Base-by-base conservation (phyloP, 176 grass and related monocot species). In the Puya raimondii region DNA sequence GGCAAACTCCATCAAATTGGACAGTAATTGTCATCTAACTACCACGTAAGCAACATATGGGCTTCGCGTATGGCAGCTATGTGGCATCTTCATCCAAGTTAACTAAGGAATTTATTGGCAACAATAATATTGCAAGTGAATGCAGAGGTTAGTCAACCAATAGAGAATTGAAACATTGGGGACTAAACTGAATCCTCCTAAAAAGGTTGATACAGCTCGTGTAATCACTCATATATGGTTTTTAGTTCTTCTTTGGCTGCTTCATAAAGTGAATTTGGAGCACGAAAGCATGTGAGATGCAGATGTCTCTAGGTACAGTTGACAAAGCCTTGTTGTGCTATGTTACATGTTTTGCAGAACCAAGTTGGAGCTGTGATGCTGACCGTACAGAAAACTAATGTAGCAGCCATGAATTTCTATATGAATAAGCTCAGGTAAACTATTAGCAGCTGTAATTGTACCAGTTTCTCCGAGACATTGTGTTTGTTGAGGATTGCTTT, bases 341-440 rank as follows among this genome's bases (percentile, higher is more conserved):
- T 73, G 23, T 64, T 64, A 9, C 71, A n/a, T 15, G 63, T 77
- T 71, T 49, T 76, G 64, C 67, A 97, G 94, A 86, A 77, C 58
- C 75, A 88, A 69, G 88, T 92, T 84, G 82, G 82, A 68, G 86
- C 80, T 64, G 84, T 97, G 49, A 81, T 93, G 89, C 82, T 97
- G 67, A 97, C 89, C 65, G 89, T 97, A 81, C 94, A 97, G 72
- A 97, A 97, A 74, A 63, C 79, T 74, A 92, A 92, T 64, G 47
- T 67, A 0, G 42, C 26, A 63, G 94, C 86, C 57, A 82, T 97
- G 84, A 72, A 47, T 80, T 97, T 97, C 79, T 93, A 90, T 64
- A 78, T 70, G 18, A 71, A 11, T 10, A 92, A 88, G 51, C 86
- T 97, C 64, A 74, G 82, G 93, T 97, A 70, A 82, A 59, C 53